Evolutionary conservation across 2,329 filamentous ascomycete species (phyloP), one percentile per base, ranked within the genome.

Genomic region (Zalaria obscura): DNA sequence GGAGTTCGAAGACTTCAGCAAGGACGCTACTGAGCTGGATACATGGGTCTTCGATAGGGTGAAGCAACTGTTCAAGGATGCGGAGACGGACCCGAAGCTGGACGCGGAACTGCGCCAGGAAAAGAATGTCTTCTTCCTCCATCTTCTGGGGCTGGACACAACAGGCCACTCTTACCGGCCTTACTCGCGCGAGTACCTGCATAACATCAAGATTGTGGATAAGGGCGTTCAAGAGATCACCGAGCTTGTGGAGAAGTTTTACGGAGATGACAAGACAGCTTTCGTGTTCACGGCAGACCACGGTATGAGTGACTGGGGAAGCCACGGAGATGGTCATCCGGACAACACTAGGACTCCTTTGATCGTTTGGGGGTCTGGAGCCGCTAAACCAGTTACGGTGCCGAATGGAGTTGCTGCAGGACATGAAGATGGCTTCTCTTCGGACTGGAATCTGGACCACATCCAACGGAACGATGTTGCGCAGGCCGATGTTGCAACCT

Each of bases 241-340:
- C 0, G 72, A 82, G 48, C 58, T 94, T 41, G 79, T 95, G 39
- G 77, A 93, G 31, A 74, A 81, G 8, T 98, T 96, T 57, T 98
- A 95, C 54, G 71, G 66, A 51, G 76, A 77, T 48, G 81, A 75
- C 41, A 80, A 91, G 60, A 96, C 91, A 0, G 86, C 93, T 0
- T 98, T 89, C 58, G 76, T 98, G 10, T 98, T 98, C 57, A 98
- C 93, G 1, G 91, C 91, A 5, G 91, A 98, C 56, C 91, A 98
- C 60, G 91, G 91, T 11, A 98, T 98, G 91, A 96, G 86, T 55
- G 91, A 98, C 61, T 95, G 83, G 80, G 91, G 93, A n/a, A 96
- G 88, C 52, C 93, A 98, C 59, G 93, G 93, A 32, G 91, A 98
- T 59, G 91, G 91, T 5, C 88, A 98, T 61, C 91, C 91, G 0